These are phyloP conservation scores for Sugiyamaella smithiae DNA, from an alignment of 805 yeast species.

Conservation along the genomic window DNA sequence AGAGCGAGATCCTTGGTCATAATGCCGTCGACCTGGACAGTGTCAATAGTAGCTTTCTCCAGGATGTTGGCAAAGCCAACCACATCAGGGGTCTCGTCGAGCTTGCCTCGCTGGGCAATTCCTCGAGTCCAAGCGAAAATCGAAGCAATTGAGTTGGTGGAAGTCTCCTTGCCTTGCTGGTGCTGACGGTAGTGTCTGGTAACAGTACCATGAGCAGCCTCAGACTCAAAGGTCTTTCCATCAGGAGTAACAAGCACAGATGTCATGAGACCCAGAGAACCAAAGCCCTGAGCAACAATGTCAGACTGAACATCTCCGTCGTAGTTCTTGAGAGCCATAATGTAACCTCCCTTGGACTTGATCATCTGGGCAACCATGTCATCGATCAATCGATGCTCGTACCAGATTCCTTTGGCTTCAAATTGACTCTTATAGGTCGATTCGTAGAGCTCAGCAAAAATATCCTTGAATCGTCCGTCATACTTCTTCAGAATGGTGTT, in stretches of 20 bases:
- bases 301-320: slow-evolving; percentile 98
- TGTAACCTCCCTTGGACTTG: slow-evolving; percentile 91
- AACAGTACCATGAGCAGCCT: slow-evolving; percentile 99
- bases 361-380: slow-evolving; percentile 99
- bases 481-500: slow-evolving; percentile 91
- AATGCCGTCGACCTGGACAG: slow-evolving; percentile 76
- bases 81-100: slow-evolving; percentile 85
- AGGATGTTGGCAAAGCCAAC: slow-evolving; percentile 71
- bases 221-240: slow-evolving; percentile 91
- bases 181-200: slow-evolving; percentile 95
- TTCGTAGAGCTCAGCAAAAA: slow-evolving; percentile 79
- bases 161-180: slow-evolving; percentile 95
- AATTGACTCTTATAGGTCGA: slow-evolving; percentile 64
- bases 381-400: slow-evolving; percentile 93
- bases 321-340: slow-evolving; percentile 95
- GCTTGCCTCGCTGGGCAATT: slow-evolving; percentile 83
- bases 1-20: slow-evolving; percentile 97
- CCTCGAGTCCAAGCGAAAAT: slow-evolving; percentile 98
- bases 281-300: slow-evolving; percentile 97
- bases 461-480: slow-evolving; percentile 94
- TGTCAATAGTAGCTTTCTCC: slow-evolving; percentile 81
- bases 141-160: slow-evolving; percentile 95
- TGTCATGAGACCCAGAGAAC: slow-evolving; percentile 95
- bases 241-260: slow-evolving; percentile 96
- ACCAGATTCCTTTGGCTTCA: slow-evolving; percentile 84